Evolutionary conservation across 1,139 yeast species (phyloP).

Genomic region (Suhomyces bolitotheri): DNA sequence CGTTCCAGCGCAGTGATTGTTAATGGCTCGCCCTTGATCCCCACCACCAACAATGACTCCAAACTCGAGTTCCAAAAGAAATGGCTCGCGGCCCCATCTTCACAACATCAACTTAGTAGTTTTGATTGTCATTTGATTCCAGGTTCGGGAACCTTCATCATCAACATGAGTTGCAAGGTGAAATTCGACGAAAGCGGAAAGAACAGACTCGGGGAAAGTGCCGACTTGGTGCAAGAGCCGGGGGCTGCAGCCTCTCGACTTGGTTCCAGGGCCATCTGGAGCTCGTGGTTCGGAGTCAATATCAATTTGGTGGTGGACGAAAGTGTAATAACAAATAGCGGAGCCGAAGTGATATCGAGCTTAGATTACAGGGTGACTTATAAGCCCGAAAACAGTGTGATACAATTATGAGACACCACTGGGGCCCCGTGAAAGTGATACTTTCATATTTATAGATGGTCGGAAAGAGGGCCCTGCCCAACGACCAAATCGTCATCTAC

Average conservation of each 20-base stretch:
- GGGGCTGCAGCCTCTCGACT: conserved; percentile 15
- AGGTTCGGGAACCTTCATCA: conserved; percentile 56
- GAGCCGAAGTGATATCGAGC: conserved; percentile 51
- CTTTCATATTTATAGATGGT: neutral
- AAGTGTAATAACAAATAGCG: conserved; percentile 41
- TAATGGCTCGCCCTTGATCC: conserved; percentile 63
- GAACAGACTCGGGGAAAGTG: conserved; percentile 60
- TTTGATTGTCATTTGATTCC: conserved; percentile 74
- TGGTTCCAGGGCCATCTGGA: conserved; percentile 48
- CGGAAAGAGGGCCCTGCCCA: neutral
- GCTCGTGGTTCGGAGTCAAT: conserved; percentile 69
- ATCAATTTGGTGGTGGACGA: conserved; percentile 62
- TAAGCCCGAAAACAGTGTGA: conserved; percentile 58
- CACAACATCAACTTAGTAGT: conserved; percentile 63
- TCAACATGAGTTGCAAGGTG: conserved; percentile 63
- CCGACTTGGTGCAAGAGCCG: conserved; percentile 39
- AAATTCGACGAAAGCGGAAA: conserved; percentile 74
- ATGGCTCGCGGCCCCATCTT: conserved; percentile 62
- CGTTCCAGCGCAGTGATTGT: conserved; percentile 53
- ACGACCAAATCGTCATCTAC: too few relatives aligned
- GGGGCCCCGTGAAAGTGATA: neutral
- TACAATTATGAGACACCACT: conserved; percentile 35
- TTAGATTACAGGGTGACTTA: conserved; percentile 67
- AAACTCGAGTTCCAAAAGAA: conserved; percentile 60
- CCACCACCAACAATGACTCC: conserved; percentile 40